Percentiles rank a stretch among this genome's conserved stretches.
Conservation (phyloP, 2,329 filamentous ascomycete genomes). For the Phialophora verrucosa region DNA sequence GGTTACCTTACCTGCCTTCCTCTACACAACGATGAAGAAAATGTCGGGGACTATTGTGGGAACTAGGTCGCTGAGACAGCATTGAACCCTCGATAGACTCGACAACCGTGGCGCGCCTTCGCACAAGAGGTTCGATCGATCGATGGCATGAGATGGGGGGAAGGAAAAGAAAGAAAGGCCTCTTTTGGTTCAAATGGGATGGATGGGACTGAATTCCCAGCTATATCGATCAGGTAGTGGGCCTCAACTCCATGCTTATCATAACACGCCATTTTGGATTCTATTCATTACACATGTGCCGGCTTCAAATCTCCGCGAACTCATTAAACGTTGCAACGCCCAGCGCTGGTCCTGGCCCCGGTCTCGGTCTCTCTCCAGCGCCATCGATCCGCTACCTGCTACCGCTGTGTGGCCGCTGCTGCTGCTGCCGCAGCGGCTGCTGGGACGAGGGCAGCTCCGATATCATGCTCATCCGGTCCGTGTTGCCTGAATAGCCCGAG, state of each 20-base stretch:
- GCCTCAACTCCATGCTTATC: conserved; percentile 3
- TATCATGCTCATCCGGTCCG: conserved; percentile 30
- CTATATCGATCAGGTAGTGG: not conserved
- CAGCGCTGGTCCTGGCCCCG: not conserved
- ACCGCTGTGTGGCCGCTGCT: not conserved
- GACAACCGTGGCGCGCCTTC: not conserved
- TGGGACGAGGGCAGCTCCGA: conserved; percentile 28
- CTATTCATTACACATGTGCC: conserved; percentile 15
- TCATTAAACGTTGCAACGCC: conserved; percentile 4
- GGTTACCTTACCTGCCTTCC: not conserved
- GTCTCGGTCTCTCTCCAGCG: not conserved
- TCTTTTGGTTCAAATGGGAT: not conserved
- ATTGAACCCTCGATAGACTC: not conserved
- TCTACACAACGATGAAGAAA: not conserved
- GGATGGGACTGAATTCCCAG: not conserved
- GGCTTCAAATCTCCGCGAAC: not conserved
- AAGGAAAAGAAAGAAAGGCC: not conserved
- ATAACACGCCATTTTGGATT: conserved; percentile 11
- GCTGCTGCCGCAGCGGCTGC: conserved; percentile 16
- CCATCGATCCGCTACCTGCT: conserved; percentile 2
- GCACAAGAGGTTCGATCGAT: not conserved
- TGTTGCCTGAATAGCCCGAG: conserved; percentile 8
- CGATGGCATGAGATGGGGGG: not conserved
- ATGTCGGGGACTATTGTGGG: no score
- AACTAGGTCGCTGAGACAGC: not conserved